phyloP scores from a whole-genome alignment of 345 rosid species.

The Hibiscus trionum region DNA sequence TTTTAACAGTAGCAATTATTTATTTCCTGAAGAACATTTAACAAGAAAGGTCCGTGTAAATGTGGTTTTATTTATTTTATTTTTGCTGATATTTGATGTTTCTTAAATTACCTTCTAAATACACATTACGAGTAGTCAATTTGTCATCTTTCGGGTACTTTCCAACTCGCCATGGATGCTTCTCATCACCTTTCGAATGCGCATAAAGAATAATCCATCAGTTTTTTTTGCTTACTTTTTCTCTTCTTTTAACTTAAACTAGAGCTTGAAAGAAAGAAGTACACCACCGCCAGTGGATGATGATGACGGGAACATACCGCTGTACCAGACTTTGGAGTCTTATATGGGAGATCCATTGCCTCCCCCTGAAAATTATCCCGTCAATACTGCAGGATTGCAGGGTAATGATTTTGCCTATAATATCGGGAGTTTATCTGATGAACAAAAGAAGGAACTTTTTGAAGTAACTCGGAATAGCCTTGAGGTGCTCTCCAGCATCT shows the following conservation, averaged over 20 bases:
- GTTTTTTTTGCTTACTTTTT: not conserved
- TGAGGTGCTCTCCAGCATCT: conserved; percentile 67
- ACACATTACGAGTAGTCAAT: not conserved
- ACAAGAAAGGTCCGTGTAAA: not conserved
- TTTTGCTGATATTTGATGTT: not conserved
- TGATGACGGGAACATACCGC: conserved; percentile 27
- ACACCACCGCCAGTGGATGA: conserved; percentile 22
- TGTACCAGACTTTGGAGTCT: conserved; percentile 47
- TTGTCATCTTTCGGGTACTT: not conserved
- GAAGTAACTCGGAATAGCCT: conserved; percentile 59
- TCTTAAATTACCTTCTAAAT: not conserved
- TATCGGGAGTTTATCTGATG: conserved; percentile 35
- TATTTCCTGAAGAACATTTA: not conserved
- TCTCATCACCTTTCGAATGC: not conserved
- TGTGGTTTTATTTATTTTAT: not conserved
- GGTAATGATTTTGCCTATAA: conserved; percentile 27
- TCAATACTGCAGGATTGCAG: conserved; percentile 28
- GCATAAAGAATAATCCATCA: not conserved
- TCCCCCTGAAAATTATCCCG: conserved; percentile 50
- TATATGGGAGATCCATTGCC: conserved; percentile 41
- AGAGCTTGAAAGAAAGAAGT: conserved; percentile 32
- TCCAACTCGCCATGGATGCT: not conserved
- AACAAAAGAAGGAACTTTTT: conserved; percentile 58
- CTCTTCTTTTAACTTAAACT: not conserved
- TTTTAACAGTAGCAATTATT: not conserved